Base-by-base conservation (phyloP, 192 early-diverging fungal species). In the Gaertneriomyces sp. region DNA sequence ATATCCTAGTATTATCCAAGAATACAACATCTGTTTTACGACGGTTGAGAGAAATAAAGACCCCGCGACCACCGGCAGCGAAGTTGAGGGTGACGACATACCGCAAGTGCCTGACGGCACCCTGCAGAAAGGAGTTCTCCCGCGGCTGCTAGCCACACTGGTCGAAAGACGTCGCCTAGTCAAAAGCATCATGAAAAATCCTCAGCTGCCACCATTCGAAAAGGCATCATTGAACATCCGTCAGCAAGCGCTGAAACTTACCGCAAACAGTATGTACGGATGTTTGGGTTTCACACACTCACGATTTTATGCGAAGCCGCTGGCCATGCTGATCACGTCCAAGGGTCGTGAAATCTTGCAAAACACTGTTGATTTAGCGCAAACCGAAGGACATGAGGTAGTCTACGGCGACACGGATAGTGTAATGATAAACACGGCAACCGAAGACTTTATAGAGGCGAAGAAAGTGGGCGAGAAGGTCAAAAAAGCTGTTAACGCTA, bases 341-440 rank as follows among this genome's bases (percentile, higher is more conserved):
- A 90, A 93, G 53, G 97, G 97, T 20, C 87, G 97, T 56, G 94
- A 96, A 75, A 96, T 98, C 75, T 71, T 99, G 45, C 96, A 96
- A 72, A 86, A 85, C 56, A 99, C 97, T 3, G 91, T 93, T 9
- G 81, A 91, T 42, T 74, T 99, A 19, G 97, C 96, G 0, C 78
- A 83, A 14, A 60, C 81, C 14, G 84, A 90, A 10, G 81, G 87
- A 0, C 79, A 96, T 33, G 91, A 99, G 72, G 95, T 99, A 4
- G 95, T 99, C 71, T 99, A 99, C 78, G 97, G 97, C 60, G 97
- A 99, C 69, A 99, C 97, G 3, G 97, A 99, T 75, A 98, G 95
- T 0, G 93, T 99, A 58, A 98, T 99, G 95, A 91, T 99, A 49
- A 80, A 94, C 68, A 98, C 95, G 3, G 86, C 90, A 65, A 83